phyloP scores from a whole-genome alignment of 1,284 basidiomycete species.

The Entoloma clypeatum region DNA sequence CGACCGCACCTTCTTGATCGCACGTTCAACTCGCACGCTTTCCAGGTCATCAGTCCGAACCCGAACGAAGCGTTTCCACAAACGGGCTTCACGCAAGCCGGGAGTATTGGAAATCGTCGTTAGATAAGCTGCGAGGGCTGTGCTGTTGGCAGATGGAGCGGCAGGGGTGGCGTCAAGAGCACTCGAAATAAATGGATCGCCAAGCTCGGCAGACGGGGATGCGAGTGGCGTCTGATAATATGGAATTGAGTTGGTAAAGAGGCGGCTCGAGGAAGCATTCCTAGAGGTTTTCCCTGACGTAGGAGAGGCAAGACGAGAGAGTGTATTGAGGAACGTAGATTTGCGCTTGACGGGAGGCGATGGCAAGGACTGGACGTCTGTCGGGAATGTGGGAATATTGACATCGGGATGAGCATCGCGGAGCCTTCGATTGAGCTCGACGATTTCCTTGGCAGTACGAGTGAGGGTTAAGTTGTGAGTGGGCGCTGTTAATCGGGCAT shows the following conservation, averaged over 20 bases:
- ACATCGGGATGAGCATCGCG: conserved; percentile 51
- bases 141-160: conserved; percentile 48
- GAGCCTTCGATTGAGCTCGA: conserved; percentile 75
- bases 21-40: conserved; percentile 80
- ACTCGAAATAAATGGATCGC: conserved; percentile 57
- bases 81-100: conserved; percentile 56
- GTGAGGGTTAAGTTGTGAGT: conserved; percentile 87
- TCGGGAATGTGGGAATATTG: conserved; percentile 58
- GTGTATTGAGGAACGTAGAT: conserved; percentile 76
- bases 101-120: conserved; percentile 71
- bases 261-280: conserved; percentile 29
- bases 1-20: conserved; percentile 82
- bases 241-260: conserved; percentile 35
- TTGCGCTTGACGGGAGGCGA: conserved; percentile 63
- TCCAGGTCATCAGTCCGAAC: conserved; percentile 84
- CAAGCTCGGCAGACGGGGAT: conserved; percentile 52
- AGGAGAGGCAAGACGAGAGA: conserved; percentile 73
- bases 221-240: conserved; percentile 41
- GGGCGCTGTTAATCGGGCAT: too few relatives aligned
- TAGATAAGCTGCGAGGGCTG: conserved; percentile 74
- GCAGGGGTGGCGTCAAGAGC: conserved; percentile 18
- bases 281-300: conserved; percentile 42
- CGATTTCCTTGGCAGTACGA: conserved; percentile 68
- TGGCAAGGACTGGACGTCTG: conserved; percentile 49
- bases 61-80: conserved; percentile 83